Evolutionary conservation across 129 eudicot genomes (phyloP).

Genomic region (Flaveria brownii): DNA sequence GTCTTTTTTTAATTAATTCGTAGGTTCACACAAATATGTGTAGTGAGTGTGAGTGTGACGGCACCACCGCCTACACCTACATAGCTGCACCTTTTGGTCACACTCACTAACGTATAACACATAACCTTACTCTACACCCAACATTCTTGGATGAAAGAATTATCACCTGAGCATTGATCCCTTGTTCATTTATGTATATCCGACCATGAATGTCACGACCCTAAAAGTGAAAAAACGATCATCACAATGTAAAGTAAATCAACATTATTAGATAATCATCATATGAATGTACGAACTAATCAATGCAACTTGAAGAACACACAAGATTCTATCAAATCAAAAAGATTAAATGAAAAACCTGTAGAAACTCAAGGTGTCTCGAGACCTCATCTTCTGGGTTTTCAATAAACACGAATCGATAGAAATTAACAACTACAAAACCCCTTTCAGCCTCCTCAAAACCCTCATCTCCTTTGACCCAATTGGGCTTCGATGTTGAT

Average conservation of each 20-base stretch:
- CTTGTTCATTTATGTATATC: constrained; percentile 89
- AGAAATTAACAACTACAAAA: constrained; percentile 81
- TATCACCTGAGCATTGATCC: constrained; percentile 94
- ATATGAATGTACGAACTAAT: not conserved
- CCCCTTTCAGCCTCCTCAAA: constrained; percentile 35
- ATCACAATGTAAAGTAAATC: too few relatives aligned
- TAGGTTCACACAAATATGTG: too few relatives aligned
- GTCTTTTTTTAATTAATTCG: too few relatives aligned
- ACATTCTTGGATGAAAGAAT: constrained; percentile 10
- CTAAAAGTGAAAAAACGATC: constrained; percentile 32
- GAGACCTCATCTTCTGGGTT: constrained; percentile 66
- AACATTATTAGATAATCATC: not conserved
- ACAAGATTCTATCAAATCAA: not conserved
- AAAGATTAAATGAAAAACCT: constrained; percentile 38
- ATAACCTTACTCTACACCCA: not conserved
- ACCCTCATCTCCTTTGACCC: constrained; percentile 36
- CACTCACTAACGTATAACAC: not conserved
- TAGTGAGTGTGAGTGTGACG: too few relatives aligned
- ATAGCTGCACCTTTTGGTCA: too few relatives aligned
- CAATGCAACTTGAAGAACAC: too few relatives aligned
- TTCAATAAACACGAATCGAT: constrained; percentile 58
- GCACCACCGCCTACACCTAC: too few relatives aligned
- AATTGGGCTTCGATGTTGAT: constrained; percentile 31
- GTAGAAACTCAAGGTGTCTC: constrained; percentile 63
- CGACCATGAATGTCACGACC: constrained; percentile 88